Percentiles rank a stretch among this genome's conserved stretches.
phyloP scores from a whole-genome alignment of 1,284 basidiomycete species.

The Microbotryum scabiosae region DNA sequence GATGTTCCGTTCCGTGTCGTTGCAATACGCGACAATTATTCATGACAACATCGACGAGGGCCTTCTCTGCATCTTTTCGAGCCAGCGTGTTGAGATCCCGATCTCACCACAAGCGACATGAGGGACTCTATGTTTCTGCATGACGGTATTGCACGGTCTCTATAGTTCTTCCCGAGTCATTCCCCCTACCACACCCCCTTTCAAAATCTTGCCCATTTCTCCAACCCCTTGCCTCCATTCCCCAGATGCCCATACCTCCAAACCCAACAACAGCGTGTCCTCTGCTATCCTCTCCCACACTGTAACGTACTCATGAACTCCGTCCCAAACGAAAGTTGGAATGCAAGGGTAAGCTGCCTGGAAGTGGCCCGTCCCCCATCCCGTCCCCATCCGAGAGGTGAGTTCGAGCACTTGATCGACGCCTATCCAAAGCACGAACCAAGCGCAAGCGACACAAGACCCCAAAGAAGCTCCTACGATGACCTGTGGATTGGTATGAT shows the following conservation, averaged over 20 bases:
- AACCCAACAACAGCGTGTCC: conserved; percentile 11
- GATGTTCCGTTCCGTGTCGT: no score
- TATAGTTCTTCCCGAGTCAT: no score
- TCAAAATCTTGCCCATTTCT: no score
- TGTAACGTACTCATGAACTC: conserved; percentile 17
- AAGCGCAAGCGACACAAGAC: conserved; percentile 22
- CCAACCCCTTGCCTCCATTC: background rate
- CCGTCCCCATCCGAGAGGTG: background rate
- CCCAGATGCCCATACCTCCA: conserved; percentile 16
- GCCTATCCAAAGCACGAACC: conserved; percentile 34
- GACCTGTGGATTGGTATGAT: conserved; percentile 37
- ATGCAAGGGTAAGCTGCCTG: background rate
- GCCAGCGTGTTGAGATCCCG: no score
- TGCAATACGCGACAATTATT: no score
- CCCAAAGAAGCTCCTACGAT: conserved; percentile 35
- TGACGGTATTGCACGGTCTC: no score
- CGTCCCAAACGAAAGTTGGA: background rate
- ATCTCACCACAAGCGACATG: no score
- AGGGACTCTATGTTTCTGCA: no score
- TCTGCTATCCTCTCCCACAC: conserved; percentile 26
- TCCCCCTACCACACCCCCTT: no score
- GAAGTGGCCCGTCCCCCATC: background rate
- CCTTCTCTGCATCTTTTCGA: no score
- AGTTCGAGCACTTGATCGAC: conserved; percentile 5
- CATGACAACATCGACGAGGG: no score